These are phyloP conservation scores for Phytophthora palmivora DNA, from an alignment of 352 stramenopile genomes.

Conservation along the genomic window DNA sequence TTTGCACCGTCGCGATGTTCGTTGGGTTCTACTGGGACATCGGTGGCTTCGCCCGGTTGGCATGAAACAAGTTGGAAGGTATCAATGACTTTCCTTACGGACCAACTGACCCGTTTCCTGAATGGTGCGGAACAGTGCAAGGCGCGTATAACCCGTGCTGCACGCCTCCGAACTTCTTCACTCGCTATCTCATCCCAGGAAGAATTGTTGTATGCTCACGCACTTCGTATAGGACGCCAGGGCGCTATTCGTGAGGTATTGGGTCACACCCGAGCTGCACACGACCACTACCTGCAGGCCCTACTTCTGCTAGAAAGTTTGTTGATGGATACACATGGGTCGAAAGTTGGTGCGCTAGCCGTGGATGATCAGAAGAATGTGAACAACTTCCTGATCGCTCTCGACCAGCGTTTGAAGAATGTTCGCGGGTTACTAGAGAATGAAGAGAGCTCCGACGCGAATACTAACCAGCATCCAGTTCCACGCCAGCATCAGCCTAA, in stretches of 20 bases:
- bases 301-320: slow-evolving; percentile 71
- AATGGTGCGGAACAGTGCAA: slow-evolving; percentile 75
- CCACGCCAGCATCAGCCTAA: slow-evolving; percentile 14
- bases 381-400: slow-evolving; percentile 50
- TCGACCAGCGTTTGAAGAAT: slow-evolving; percentile 63
- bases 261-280: slow-evolving; percentile 56
- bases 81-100: slow-evolving; percentile 65
- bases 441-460: slow-evolving; percentile 17
- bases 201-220: slow-evolving; percentile 70
- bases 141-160: slow-evolving; percentile 45
- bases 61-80: slow-evolving; percentile 63
- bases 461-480: slow-evolving; percentile 17
- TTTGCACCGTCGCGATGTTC: slow-evolving; percentile 31
- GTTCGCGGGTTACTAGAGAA: slow-evolving; percentile 45
- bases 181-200: slow-evolving; percentile 53
- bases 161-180: slow-evolving; percentile 11
- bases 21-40: slow-evolving; percentile 26
- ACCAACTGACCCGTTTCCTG: slow-evolving; percentile 69
- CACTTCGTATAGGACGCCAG: slow-evolving; percentile 67
- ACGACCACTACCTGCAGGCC: slow-evolving; percentile 68
- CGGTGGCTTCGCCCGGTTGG: slow-evolving; percentile 27
- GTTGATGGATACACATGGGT: slow-evolving; percentile 48
- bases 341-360: slow-evolving; percentile 26
- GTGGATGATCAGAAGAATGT: slow-evolving; percentile 66
- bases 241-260: slow-evolving; percentile 76